A percentile compares a stretch with the other conserved stretches of the same genome.
These are phyloP conservation scores for Elaeis guineensis DNA, from an alignment of 176 grass and related monocot genomes.

Conservation along the genomic window DNA sequence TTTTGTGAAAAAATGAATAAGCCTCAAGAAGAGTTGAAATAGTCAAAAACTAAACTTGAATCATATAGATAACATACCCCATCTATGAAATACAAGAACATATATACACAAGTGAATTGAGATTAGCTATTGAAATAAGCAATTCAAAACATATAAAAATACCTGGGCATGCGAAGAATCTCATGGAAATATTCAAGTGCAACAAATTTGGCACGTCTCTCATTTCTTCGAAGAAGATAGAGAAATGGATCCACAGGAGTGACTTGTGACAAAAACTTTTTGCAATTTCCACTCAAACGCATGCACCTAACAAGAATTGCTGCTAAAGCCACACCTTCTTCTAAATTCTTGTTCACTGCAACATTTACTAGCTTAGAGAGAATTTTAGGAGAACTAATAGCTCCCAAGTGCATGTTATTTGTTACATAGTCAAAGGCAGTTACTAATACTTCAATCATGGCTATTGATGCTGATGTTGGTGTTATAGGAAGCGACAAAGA, in stretches of 20 bases:
- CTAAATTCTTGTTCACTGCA: slow-evolving; percentile 77
- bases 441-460: slow-evolving; percentile 91
- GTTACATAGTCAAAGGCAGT: slow-evolving; percentile 99
- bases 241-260: slow-evolving; percentile 93
- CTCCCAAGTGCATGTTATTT: slow-evolving; percentile 82
- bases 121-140: no score
- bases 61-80: no score
- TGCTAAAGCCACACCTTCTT: slow-evolving; percentile 78
- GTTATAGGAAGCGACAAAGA: slow-evolving; percentile 55
- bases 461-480: slow-evolving; percentile 86
- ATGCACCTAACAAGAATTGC: slow-evolving; percentile 90
- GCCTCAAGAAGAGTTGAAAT: no score
- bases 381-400: slow-evolving; percentile 69
- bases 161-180: slow-evolving; percentile 87
- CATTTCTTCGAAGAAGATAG: slow-evolving; percentile 77
- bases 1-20: no score
- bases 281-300: slow-evolving; percentile 72
- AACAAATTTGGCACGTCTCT: slow-evolving; percentile 44
- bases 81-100: no score
- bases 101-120: no score
- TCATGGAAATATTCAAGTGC: slow-evolving; percentile 98
- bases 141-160: neutral
- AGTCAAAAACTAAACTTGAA: no score
- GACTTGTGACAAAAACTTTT: slow-evolving; percentile 89
- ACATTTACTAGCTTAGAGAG: slow-evolving; percentile 74